Evolutionary conservation across 768 basidiomycete species (phyloP), one percentile per base, ranked within the genome.

Genomic region (Tylopilus sp.): DNA sequence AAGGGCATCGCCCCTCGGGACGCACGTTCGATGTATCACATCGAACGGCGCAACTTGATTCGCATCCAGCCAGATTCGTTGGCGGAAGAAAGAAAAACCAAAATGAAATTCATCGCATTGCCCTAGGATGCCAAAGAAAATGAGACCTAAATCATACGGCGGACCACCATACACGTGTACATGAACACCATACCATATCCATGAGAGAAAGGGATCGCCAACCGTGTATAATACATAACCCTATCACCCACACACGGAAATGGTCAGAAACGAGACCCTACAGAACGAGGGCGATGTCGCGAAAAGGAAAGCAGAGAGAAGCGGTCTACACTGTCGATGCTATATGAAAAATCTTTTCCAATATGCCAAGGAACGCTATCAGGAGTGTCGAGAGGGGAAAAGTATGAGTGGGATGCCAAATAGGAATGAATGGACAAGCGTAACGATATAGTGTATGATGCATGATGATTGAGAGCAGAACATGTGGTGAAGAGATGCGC

Each of bases 361-460:
- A 39, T 6, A 21, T 56, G 44, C n/a, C 23, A 44, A 48, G 47
- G 50, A 40, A 44, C 18, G 42, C 52, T 38, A 41, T 44, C 42
- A 17, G 21, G 9, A n/a, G 56, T 50, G 42, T 33, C 48, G 39
- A 50, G 33, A 48, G 36, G 36, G n/a, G 21, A n/a, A 2, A 22
- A 36, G 26, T 21, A 30, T 38, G 53, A 18, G 39, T 33, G 35
- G 40, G 31, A 51, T 62, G 61, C 56, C 43, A 44, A 48, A 55
- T 58, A 50, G 42, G 38, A 47, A 50, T 46, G 62, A 49, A 38
- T 53, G 42, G 45, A 55, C 26, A 48, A 50, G 43, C 20, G 50
- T 58, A 36, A 53, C 40, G 31, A 40, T 23, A 59, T 40, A 31
- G 51, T 15, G 48, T 53, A 28, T 22, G 54, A 62, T 62, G 63